A percentile compares a stretch with the other conserved stretches of the same genome.
Conservation (phyloP, 352 stramenopile species). For the Phytophthora nicotianae region DNA sequence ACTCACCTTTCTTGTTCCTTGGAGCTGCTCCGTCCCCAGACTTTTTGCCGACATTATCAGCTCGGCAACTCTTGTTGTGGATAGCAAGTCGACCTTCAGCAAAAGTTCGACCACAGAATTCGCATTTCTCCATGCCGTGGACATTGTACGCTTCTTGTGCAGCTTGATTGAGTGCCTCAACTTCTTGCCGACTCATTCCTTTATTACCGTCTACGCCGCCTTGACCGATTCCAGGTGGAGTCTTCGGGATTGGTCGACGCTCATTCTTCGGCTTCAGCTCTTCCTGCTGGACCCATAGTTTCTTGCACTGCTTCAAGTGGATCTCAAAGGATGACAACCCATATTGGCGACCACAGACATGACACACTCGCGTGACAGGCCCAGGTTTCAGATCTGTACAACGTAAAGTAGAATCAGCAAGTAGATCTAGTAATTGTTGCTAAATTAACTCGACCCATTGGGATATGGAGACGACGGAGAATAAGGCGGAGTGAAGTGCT, state of each 20-base stretch:
- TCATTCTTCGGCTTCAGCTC: slow-evolving; percentile 71
- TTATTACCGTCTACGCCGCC: slow-evolving; percentile 5
- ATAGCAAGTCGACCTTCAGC: slow-evolving; percentile 75
- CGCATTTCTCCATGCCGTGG: slow-evolving; percentile 82
- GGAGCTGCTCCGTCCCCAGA: slow-evolving; percentile 55
- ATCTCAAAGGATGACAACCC: slow-evolving; percentile 84
- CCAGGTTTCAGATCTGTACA: slow-evolving; percentile 44
- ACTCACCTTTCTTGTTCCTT: slow-evolving; percentile 60
- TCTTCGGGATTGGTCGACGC: slow-evolving; percentile 67
- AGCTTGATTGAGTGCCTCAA: slow-evolving; percentile 72
- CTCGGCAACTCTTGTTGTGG: slow-evolving; percentile 64
- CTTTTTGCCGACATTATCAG: slow-evolving; percentile 50
- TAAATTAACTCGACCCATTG: too few relatives aligned
- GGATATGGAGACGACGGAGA: not conserved
- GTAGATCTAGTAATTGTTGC: not conserved
- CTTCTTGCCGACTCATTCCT: slow-evolving; percentile 53
- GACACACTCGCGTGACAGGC: slow-evolving; percentile 74
- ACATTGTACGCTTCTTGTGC: slow-evolving; percentile 73
- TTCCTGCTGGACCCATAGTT: slow-evolving; percentile 77
- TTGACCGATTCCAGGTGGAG: slow-evolving; percentile 51
- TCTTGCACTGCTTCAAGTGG: slow-evolving; percentile 87
- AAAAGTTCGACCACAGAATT: slow-evolving; percentile 76
- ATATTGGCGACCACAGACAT: slow-evolving; percentile 82
- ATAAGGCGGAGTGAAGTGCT: not conserved
- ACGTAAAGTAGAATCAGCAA: not conserved